Percentiles rank a stretch among this genome's conserved stretches.
phyloP scores from a whole-genome alignment of 176 grass and related monocot species.

The Musa beccarii region DNA sequence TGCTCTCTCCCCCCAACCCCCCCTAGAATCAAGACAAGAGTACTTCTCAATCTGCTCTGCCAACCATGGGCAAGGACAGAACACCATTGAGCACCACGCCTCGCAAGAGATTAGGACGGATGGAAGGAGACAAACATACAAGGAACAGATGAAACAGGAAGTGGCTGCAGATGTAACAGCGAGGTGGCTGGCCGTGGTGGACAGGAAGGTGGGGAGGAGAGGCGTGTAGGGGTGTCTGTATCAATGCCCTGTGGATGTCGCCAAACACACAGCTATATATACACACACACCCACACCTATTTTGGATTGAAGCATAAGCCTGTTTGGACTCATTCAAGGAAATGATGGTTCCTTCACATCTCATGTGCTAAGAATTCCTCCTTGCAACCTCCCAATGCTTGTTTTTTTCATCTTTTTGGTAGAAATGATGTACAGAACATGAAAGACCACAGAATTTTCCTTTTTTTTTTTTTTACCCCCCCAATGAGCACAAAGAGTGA shows the following conservation, averaged over 20 bases:
- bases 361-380: no score
- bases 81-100: constrained; percentile 1
- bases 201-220: background rate
- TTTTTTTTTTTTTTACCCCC: background rate
- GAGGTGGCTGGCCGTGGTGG: no score
- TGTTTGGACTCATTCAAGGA: background rate
- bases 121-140: background rate
- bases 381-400: no score
- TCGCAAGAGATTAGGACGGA: background rate
- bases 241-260: no score
- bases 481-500: no score
- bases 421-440: no score
- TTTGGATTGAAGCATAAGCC: background rate
- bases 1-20: background rate
- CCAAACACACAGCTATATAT: background rate
- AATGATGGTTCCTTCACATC: background rate
- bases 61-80: background rate
- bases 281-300: background rate
- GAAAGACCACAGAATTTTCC: no score
- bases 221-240: background rate
- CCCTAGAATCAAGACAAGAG: background rate
- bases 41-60: background rate
- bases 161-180: background rate
- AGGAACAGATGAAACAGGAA: background rate
- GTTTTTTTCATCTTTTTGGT: no score